Conservation (phyloP, 2,329 filamentous ascomycete species). For the Alternaria angustiovoidea region DNA sequence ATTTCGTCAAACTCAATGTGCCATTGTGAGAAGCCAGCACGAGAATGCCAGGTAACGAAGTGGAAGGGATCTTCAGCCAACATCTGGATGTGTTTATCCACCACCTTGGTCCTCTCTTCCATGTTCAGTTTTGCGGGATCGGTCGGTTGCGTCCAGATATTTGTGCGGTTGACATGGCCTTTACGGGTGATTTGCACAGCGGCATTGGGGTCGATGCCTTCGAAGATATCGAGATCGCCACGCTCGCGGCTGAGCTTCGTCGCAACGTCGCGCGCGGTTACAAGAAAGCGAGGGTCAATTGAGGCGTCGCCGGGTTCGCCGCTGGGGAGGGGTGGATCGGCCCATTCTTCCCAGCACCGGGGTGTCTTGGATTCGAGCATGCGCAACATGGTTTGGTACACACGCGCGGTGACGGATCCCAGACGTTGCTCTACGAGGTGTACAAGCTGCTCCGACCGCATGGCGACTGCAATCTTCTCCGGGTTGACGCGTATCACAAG, state of each 20-base stretch:
- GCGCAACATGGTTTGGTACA: constrained; percentile 78
- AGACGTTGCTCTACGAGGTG: constrained; percentile 75
- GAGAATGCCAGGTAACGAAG: constrained; percentile 74
- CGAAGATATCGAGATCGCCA: constrained; percentile 49
- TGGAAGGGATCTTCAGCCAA: constrained; percentile 71
- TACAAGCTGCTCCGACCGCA: constrained; percentile 80
- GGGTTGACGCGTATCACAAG: constrained; percentile 82
- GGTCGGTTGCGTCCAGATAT: constrained; percentile 34
- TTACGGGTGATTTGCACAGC: constrained; percentile 34
- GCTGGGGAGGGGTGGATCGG: constrained; percentile 32
- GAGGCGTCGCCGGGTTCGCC: constrained; percentile 44
- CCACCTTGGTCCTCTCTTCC: constrained; percentile 43
- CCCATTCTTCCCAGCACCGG: constrained; percentile 68
- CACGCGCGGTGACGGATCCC: constrained; percentile 75
- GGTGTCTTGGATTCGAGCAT: constrained; percentile 73
- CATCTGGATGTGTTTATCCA: constrained; percentile 77
- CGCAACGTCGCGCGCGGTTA: constrained; percentile 53
- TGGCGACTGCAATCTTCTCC: constrained; percentile 81
- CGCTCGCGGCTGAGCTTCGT: constrained; percentile 51
- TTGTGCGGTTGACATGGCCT: constrained; percentile 31
- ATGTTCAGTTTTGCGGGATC: constrained; percentile 35
- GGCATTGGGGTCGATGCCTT: constrained; percentile 45
- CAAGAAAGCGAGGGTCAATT: constrained; percentile 44
- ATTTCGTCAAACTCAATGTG: constrained; percentile 82
- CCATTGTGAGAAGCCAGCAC: constrained; percentile 74